Conservation (phyloP, 345 rosid species). For the Sonneratia alba region DNA sequence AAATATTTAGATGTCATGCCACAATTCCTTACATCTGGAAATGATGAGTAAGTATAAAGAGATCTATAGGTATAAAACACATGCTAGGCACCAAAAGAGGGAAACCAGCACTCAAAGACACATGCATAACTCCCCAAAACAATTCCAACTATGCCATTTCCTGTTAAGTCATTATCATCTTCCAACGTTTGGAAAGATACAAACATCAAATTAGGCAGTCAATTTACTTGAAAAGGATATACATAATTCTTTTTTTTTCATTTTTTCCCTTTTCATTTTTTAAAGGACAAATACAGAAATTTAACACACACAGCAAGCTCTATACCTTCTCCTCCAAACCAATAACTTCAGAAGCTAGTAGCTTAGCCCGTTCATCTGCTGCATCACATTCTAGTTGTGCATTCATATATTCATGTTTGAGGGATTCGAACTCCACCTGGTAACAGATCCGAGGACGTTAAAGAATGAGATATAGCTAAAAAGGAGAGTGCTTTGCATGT, state of each 20-base stretch:
- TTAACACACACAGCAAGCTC: conserved; percentile 2
- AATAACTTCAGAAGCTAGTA: conserved; percentile 94
- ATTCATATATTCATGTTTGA: conserved; percentile 56
- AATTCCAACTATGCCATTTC: neutral
- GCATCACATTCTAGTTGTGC: conserved; percentile 82
- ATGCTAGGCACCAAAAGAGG: neutral
- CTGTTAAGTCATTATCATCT: neutral
- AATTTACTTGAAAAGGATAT: neutral
- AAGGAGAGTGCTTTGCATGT: neutral
- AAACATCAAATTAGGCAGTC: neutral
- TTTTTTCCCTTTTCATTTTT: neutral
- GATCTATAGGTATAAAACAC: neutral
- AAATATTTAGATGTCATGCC: neutral
- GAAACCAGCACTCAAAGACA: neutral
- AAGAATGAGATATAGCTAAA: neutral
- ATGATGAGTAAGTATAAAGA: neutral
- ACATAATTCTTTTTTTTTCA: neutral
- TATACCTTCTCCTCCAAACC: conserved; percentile 97
- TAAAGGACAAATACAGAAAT: neutral
- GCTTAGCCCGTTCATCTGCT: conserved; percentile 83
- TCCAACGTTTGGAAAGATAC: neutral
- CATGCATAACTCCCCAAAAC: neutral
- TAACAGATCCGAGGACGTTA: conserved; percentile 9
- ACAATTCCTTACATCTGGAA: neutral
- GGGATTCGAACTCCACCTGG: conserved; percentile 84